Conservation (phyloP, 129 eudicot species). For the Chrysanthemum seticuspe region DNA sequence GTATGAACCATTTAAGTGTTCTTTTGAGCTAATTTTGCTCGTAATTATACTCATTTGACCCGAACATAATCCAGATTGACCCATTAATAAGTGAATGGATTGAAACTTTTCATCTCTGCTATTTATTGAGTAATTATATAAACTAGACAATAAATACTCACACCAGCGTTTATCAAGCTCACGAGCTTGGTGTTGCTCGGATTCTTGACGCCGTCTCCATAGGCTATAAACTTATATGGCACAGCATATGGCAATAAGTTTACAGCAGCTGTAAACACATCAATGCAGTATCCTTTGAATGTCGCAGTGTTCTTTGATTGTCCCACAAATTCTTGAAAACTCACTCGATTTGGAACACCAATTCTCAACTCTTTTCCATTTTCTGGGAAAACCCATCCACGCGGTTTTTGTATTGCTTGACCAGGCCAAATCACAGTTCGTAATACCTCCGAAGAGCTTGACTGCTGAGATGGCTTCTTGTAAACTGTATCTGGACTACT, state of each 20-base stretch:
- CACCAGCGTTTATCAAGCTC: slow-evolving; percentile 52
- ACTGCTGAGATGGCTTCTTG: slow-evolving; percentile 35
- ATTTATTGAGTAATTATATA: background rate
- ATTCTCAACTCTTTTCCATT: slow-evolving; percentile 59
- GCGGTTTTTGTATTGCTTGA: slow-evolving; percentile 54
- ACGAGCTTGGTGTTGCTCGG: slow-evolving; percentile 76
- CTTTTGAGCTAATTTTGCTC: background rate
- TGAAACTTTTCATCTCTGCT: background rate
- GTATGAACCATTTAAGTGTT: too few relatives aligned
- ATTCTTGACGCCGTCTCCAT: slow-evolving; percentile 62
- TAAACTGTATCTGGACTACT: slow-evolving; percentile 50
- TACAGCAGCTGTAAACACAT: slow-evolving; percentile 70
- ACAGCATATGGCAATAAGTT: slow-evolving; percentile 80
- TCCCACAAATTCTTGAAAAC: slow-evolving; percentile 64
- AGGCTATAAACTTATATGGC: slow-evolving; percentile 60
- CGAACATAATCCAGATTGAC: background rate
- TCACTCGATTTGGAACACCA: slow-evolving; percentile 65
- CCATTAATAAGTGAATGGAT: slow-evolving; percentile 1
- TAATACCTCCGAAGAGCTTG: slow-evolving; percentile 39
- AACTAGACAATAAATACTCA: slow-evolving; percentile 34
- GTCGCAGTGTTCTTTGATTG: slow-evolving; percentile 24
- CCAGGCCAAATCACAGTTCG: slow-evolving; percentile 79
- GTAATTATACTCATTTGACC: too few relatives aligned
- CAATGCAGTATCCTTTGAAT: slow-evolving; percentile 76
- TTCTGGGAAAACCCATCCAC: slow-evolving; percentile 94